Evolutionary conservation across 805 yeast genomes (phyloP), one percentile per base, ranked within the genome.

Genomic region (Brettanomyces nanus): DNA sequence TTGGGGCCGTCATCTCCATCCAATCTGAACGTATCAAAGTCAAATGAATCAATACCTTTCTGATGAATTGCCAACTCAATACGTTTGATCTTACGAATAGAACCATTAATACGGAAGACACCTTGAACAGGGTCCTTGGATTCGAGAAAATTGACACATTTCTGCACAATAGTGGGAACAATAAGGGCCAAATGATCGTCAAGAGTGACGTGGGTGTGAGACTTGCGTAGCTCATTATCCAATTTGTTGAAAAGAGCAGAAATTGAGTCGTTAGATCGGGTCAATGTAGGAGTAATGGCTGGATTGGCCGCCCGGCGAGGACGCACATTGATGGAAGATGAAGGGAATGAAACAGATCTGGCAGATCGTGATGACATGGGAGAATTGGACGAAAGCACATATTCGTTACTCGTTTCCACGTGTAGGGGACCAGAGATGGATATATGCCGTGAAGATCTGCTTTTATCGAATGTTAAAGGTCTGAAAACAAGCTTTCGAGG

Each of bases 21-120:
- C 14, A 46, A 40, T 14, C 18, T 31, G 37, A 46, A 45, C 3
- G 37, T 19, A 11, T 42, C 19, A 31, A 53, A 51, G 11, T 47
- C 41, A 40, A 45, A 49, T 15, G 31, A 14, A 31, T 45, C 47
- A 9, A 52, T 31, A 30, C 55, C 53, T n/a, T 42, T 34, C 4
- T 44, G 48, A 20, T 43, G 38, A 19, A 62, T 48, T 33, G 41
- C 38, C 4, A 35, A 6, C 37, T 62, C 66, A 33, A 61, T 46
- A 17, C 38, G 30, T 35, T 54, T 57, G 25, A 60, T 53, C 36
- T 60, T 61, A 31, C 53, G 53, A 23, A 62, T 45, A 10, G 62
- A 51, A 5, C 65, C 63, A 41, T 61, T 61, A 40, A 62, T 54
- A 42, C 66, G 44, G 41, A 62, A 62, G n/a, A 61, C 47, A 10